Percentiles rank a stretch among this genome's conserved stretches.
These are phyloP conservation scores for Xylaria venustula DNA, from an alignment of 495 filamentous ascomycete species.

Conservation along the genomic window DNA sequence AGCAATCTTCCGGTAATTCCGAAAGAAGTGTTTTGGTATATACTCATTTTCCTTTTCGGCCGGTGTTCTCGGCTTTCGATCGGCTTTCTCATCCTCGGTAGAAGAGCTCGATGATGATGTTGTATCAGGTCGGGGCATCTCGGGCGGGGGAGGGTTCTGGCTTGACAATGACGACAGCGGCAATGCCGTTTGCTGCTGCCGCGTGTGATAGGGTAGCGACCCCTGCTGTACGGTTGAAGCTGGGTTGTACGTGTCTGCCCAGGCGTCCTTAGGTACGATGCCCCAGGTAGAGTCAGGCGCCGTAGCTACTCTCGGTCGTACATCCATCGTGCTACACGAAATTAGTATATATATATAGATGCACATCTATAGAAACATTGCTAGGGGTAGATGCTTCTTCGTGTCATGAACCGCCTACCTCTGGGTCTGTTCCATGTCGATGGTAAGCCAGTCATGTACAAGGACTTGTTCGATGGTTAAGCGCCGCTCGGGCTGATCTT, in stretches of 20 bases:
- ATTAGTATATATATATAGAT: not conserved
- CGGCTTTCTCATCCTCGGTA: constrained; percentile 71
- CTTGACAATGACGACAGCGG: too few species aligned
- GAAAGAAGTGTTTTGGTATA: constrained; percentile 82
- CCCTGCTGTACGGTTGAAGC: not conserved
- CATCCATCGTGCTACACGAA: not conserved
- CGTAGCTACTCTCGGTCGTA: not conserved
- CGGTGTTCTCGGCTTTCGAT: constrained; percentile 44
- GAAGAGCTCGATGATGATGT: too few species aligned
- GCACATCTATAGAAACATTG: too few species aligned
- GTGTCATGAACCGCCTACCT: not conserved
- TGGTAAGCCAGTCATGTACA: not conserved
- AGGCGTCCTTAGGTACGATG: not conserved
- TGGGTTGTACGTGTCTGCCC: not conserved
- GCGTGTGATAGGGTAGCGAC: too few species aligned
- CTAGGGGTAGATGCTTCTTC: too few species aligned
- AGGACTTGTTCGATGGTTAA: not conserved
- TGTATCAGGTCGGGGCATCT: too few species aligned
- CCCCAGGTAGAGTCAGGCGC: not conserved
- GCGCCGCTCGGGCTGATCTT: not conserved
- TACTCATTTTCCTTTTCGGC: constrained; percentile 53
- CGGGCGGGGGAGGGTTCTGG: too few species aligned
- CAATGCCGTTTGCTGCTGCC: too few species aligned
- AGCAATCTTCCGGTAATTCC: constrained; percentile 96
- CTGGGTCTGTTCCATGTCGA: not conserved